A percentile compares a stretch with the other conserved stretches of the same genome.
These are phyloP conservation scores for Aristolochia fimbriata DNA, from an alignment of 164 flowering plant species.

Conservation along the genomic window DNA sequence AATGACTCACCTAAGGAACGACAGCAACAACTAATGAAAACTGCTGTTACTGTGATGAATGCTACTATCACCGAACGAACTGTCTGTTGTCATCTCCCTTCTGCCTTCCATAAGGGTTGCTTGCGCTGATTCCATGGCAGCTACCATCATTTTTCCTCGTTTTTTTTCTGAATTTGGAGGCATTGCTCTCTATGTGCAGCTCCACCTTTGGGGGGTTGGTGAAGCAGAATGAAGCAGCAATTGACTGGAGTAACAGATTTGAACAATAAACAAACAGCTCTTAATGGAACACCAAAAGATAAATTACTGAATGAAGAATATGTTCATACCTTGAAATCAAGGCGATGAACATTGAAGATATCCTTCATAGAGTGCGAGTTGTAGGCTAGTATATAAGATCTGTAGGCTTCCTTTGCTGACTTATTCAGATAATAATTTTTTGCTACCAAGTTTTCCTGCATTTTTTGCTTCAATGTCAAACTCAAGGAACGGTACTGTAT, in stretches of 20 bases:
- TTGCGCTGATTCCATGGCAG: slow-evolving; percentile 46
- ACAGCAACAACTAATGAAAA: neutral
- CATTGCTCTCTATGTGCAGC: slow-evolving; percentile 69
- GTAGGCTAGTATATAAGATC: slow-evolving; percentile 74
- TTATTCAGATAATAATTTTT: slow-evolving; percentile 61
- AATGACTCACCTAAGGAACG: neutral
- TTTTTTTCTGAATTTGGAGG: slow-evolving; percentile 77
- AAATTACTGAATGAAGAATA: too few relatives aligned
- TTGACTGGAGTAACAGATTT: slow-evolving; percentile 39
- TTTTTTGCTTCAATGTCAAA: neutral
- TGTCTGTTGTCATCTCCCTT: slow-evolving; percentile 19
- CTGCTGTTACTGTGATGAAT: neutral
- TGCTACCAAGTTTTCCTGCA: slow-evolving; percentile 72
- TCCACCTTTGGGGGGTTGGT: slow-evolving; percentile 73
- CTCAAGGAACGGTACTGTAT: neutral
- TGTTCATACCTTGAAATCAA: slow-evolving; percentile 65
- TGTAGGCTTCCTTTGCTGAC: slow-evolving; percentile 91
- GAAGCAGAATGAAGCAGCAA: slow-evolving; percentile 88
- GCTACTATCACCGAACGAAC: slow-evolving; percentile 32
- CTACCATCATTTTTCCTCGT: slow-evolving; percentile 32
- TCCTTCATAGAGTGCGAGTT: slow-evolving; percentile 93
- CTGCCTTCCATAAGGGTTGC: slow-evolving; percentile 54
- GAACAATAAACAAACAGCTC: neutral
- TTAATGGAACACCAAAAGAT: neutral
- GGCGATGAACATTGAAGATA: slow-evolving; percentile 78